Evolutionary conservation across 495 filamentous ascomycete genomes (phyloP).

Genomic region (Physcia stellaris): DNA sequence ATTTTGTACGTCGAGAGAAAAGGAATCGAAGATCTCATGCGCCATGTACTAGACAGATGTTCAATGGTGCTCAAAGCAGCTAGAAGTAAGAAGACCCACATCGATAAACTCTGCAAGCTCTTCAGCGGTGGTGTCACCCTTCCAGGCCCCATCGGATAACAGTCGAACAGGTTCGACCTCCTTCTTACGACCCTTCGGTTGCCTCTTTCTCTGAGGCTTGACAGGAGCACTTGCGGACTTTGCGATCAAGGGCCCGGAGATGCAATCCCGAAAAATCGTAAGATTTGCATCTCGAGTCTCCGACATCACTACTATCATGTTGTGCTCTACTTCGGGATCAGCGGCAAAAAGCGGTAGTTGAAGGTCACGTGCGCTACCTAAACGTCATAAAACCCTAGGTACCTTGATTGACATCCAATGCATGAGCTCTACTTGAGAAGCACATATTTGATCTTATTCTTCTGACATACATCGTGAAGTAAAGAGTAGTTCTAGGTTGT

Average conservation of each 20-base stretch:
- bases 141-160: conserved; percentile 9
- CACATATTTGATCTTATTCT: too few species aligned
- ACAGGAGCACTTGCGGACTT: conserved; percentile 30
- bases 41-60: conserved; percentile 48
- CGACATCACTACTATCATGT: too few species aligned
- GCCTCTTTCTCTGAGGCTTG: conserved; percentile 28
- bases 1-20: conserved; percentile 46
- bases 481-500: too few species aligned
- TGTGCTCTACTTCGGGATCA: too few species aligned
- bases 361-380: too few species aligned
- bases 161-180: conserved; percentile 15
- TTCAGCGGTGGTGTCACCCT: conserved; percentile 34
- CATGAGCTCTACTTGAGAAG: too few species aligned
- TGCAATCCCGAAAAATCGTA: conserved; percentile 56
- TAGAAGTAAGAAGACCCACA: conserved; percentile 20
- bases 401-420: too few species aligned
- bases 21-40: conserved; percentile 46
- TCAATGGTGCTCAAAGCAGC: conserved; percentile 2
- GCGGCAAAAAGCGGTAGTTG: too few species aligned
- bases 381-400: too few species aligned
- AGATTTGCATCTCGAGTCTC: too few species aligned
- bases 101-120: conserved; percentile 65
- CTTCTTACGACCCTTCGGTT: conserved; percentile 26
- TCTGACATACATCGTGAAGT: too few species aligned
- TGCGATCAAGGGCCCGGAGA: conserved; percentile 42